Evolutionary conservation across 2,329 filamentous ascomycete species (phyloP).

Genomic region (Teratosphaeria zuluensis): DNA sequence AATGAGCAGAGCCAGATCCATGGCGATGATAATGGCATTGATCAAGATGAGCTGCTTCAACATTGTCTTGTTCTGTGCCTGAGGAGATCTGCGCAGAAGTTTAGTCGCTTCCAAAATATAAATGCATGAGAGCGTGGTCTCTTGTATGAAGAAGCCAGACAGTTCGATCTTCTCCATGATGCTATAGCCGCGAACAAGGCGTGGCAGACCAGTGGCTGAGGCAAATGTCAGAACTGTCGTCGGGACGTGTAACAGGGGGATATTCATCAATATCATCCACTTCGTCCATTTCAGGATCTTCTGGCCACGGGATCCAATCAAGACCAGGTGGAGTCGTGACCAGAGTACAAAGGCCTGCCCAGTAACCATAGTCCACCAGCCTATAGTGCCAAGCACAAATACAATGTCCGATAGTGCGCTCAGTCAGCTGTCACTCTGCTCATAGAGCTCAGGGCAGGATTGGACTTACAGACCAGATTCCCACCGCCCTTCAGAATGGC

Average conservation of each 20-base stretch:
- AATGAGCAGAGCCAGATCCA: conserved; percentile 24
- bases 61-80: neutral
- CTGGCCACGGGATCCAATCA: neutral
- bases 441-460: neutral
- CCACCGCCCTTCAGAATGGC: neutral
- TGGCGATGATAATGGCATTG: conserved; percentile 26
- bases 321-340: neutral
- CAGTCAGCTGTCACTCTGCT: neutral
- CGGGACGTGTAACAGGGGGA: neutral
- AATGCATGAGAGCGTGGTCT: neutral
- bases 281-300: neutral
- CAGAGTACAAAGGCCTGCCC: neutral
- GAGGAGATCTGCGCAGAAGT: neutral
- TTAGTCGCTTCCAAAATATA: neutral
- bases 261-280: neutral
- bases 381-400: neutral
- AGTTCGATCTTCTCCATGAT: neutral
- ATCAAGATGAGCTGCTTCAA: conserved; percentile 25
- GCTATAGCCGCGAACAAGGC: neutral
- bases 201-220: neutral
- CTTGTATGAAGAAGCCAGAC: neutral
- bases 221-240: neutral
- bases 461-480: neutral
- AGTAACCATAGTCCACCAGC: neutral
- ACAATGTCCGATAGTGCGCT: neutral